Conservation (phyloP, 1,284 basidiomycete genomes). For the Cryptococcus maquisensis region DNA sequence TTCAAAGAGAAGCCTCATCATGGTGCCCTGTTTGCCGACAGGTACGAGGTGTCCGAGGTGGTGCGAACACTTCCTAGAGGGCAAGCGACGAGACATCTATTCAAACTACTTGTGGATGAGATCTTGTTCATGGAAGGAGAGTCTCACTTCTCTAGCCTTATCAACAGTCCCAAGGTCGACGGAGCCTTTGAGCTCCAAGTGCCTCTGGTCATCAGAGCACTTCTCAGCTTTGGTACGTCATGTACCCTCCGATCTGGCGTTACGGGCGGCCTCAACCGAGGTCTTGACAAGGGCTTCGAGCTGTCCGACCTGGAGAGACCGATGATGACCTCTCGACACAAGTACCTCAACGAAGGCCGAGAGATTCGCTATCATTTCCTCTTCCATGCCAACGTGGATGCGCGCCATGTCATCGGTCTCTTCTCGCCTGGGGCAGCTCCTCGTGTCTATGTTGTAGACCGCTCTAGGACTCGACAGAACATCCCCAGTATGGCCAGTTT, state of each 20-base stretch:
- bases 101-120: slow-evolving; percentile 79
- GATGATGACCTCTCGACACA: slow-evolving; percentile 59
- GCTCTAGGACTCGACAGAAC: slow-evolving; percentile 74
- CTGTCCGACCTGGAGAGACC: slow-evolving; percentile 75
- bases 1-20: slow-evolving; percentile 63
- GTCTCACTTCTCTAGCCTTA: slow-evolving; percentile 85
- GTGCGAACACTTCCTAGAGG: slow-evolving; percentile 76
- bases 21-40: slow-evolving; percentile 61
- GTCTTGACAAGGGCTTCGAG: slow-evolving; percentile 78
- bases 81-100: slow-evolving; percentile 71
- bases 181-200: slow-evolving; percentile 93
- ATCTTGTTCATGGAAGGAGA: slow-evolving; percentile 77
- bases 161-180: slow-evolving; percentile 91
- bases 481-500: slow-evolving; percentile 70
- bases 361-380: slow-evolving; percentile 81
- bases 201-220: slow-evolving; percentile 75
- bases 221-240: slow-evolving; percentile 78
- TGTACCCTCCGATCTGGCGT: slow-evolving; percentile 66
- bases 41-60: slow-evolving; percentile 71
- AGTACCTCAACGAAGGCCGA: slow-evolving; percentile 71
- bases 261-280: slow-evolving; percentile 70
- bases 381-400: slow-evolving; percentile 77
- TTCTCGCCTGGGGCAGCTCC: slow-evolving; percentile 71
- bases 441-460: slow-evolving; percentile 86
- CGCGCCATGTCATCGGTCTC: slow-evolving; percentile 84